These are phyloP conservation scores for Asterophora parasitica DNA, from an alignment of 768 basidiomycete species.

Conservation along the genomic window DNA sequence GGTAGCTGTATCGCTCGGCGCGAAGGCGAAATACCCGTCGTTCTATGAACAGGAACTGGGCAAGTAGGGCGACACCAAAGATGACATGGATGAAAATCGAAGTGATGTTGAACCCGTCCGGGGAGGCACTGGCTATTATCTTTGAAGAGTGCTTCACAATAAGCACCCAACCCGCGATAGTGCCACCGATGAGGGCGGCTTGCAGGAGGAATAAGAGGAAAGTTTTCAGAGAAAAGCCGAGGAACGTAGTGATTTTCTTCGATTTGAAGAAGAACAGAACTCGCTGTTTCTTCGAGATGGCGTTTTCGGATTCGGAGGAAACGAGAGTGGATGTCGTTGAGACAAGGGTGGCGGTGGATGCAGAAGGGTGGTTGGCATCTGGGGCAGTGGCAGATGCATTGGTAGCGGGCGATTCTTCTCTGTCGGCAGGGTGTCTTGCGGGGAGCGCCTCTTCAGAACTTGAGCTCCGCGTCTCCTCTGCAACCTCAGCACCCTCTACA, in stretches of 20 bases:
- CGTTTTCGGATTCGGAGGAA: slow-evolving; percentile 12
- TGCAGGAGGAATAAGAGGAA: slow-evolving; percentile 40
- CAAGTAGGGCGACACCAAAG: slow-evolving; percentile 48
- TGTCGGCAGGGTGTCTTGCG: slow-evolving; percentile 45
- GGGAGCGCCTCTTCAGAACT: slow-evolving; percentile 29
- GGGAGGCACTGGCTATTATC: background rate
- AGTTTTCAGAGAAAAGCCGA: slow-evolving; percentile 44
- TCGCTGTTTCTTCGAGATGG: slow-evolving; percentile 27
- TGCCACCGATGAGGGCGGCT: slow-evolving; percentile 36
- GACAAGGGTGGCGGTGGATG: slow-evolving; percentile 14
- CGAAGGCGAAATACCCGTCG: slow-evolving; percentile 61
- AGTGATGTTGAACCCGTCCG: slow-evolving; percentile 19
- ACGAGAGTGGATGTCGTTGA: slow-evolving; percentile 17
- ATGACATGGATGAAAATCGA: slow-evolving; percentile 59
- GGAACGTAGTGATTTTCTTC: slow-evolving; percentile 30
- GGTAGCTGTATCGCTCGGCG: slow-evolving; percentile 54
- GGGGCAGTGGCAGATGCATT: slow-evolving; percentile 12
- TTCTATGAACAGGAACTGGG: slow-evolving; percentile 58
- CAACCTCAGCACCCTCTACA: slow-evolving; percentile 34
- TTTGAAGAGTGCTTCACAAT: slow-evolving; percentile 20
- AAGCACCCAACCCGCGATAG: slow-evolving; percentile 55
- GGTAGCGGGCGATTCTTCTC: slow-evolving; percentile 20
- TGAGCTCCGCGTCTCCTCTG: slow-evolving; percentile 12
- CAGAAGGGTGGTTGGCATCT: slow-evolving; percentile 9
- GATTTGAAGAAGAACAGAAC: slow-evolving; percentile 36